Evolutionary conservation across 2,329 filamentous ascomycete species (phyloP).

Genomic region (Chrysoporthe deuterocubensis): DNA sequence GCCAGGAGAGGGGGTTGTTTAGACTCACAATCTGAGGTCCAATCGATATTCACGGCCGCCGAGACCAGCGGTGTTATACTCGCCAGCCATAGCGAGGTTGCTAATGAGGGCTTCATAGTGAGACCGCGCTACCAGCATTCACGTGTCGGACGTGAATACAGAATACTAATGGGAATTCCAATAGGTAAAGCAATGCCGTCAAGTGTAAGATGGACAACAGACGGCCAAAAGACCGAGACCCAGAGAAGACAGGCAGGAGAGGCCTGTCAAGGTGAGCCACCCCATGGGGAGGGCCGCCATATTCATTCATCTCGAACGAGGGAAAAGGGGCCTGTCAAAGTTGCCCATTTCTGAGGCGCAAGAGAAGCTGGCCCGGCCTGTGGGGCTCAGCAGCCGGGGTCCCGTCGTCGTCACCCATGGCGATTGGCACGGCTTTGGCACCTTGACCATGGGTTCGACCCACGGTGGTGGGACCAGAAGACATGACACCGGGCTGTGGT

Average conservation of each 20-base stretch:
- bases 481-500: constrained; percentile 8
- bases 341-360: constrained; percentile 20
- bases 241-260: neutral
- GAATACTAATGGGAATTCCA: neutral
- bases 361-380: constrained; percentile 16
- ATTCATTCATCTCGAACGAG: constrained; percentile 4
- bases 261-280: constrained; percentile 1
- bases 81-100: constrained; percentile 27
- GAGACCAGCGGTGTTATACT: constrained; percentile 28
- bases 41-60: constrained; percentile 30
- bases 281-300: constrained; percentile 17
- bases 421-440: constrained; percentile 20
- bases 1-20: neutral
- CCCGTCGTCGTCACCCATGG: constrained; percentile 21
- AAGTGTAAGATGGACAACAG: constrained; percentile 13
- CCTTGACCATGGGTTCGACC: constrained; percentile 15
- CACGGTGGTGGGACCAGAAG: constrained; percentile 22
- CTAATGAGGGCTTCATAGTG: constrained; percentile 25
- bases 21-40: constrained; percentile 26
- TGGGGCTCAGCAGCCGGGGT: constrained; percentile 16
- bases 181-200: constrained; percentile 1
- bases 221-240: constrained; percentile 7
- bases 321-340: constrained; percentile 17
- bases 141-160: neutral
- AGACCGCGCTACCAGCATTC: constrained; percentile 13